Percentiles rank a stretch among this genome's conserved stretches.
These are phyloP conservation scores for Akanthomyces dipterigenus DNA, from an alignment of 2,329 filamentous ascomycete genomes.

Conservation along the genomic window DNA sequence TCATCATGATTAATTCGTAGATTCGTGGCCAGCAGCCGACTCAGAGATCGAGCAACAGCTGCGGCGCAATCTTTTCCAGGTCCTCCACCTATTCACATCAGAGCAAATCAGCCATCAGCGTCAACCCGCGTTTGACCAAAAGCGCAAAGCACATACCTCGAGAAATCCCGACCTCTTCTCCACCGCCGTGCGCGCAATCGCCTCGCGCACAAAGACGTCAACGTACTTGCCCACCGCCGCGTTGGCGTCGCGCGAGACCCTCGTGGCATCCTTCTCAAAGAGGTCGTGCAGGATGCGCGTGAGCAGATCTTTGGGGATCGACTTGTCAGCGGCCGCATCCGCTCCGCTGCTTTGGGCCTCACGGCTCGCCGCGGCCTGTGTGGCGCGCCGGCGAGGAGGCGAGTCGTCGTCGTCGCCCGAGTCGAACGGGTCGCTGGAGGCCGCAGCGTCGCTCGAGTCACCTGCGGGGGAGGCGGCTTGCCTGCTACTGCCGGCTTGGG, in stretches of 20 bases:
- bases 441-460: conserved; percentile 15
- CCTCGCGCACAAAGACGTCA: conserved; percentile 85
- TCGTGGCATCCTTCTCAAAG: conserved; percentile 65
- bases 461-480: conserved; percentile 16
- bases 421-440: conserved; percentile 30
- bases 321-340: conserved; percentile 32
- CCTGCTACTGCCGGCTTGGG: conserved; percentile 23
- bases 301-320: conserved; percentile 67
- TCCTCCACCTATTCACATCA: conserved; percentile 62
- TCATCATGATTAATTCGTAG: background rate
- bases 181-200: conserved; percentile 69
- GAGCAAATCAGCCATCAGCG: background rate
- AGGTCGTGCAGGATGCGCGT: conserved; percentile 72
- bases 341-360: conserved; percentile 18
- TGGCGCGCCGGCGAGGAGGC: conserved; percentile 14
- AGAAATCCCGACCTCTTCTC: conserved; percentile 65
- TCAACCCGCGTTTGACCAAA: background rate
- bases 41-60: conserved; percentile 81
- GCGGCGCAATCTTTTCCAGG: conserved; percentile 78
- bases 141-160: conserved; percentile 47
- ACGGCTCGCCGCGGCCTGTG: conserved; percentile 9
- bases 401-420: conserved; percentile 21
- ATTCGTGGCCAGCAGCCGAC: background rate
- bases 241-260: conserved; percentile 72
- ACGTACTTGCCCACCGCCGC: conserved; percentile 74